phyloP scores from a whole-genome alignment of 78 protist species.

The Dictyostelium discoideum region DNA sequence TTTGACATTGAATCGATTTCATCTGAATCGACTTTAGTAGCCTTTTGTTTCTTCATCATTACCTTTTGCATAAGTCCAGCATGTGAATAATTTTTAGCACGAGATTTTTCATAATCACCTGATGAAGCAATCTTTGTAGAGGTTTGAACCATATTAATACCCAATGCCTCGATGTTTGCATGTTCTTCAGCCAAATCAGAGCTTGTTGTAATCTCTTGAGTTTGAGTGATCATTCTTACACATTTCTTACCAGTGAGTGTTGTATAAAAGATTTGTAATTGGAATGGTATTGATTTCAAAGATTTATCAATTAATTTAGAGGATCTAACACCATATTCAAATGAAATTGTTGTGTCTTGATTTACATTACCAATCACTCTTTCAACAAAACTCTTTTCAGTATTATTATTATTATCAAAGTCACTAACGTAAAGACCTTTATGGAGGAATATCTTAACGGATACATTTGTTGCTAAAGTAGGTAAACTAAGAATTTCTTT shows the following conservation, averaged over 20 bases:
- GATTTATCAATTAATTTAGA: not conserved
- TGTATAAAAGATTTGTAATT: conserved; percentile 78
- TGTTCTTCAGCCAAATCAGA: conserved; percentile 32
- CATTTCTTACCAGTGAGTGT: conserved; percentile 74
- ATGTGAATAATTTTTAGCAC: conserved; percentile 1
- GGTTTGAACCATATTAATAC: conserved; percentile 46
- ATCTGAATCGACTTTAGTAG: not conserved
- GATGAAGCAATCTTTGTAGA: not conserved
- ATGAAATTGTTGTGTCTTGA: conserved; percentile 48
- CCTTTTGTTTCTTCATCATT: not conserved
- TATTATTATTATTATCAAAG: not conserved
- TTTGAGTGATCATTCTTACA: conserved; percentile 78
- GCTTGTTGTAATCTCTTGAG: conserved; percentile 37
- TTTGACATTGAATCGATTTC: conserved; percentile 5
- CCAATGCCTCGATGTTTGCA: conserved; percentile 59
- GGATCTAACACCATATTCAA: conserved; percentile 50
- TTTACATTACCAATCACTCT: conserved; percentile 51
- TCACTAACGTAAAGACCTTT: conserved; percentile 41
- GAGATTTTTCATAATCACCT: conserved; percentile 54
- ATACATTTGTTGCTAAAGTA: conserved; percentile 70
- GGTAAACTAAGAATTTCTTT: conserved; percentile 47
- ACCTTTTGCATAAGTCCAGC: conserved; percentile 3
- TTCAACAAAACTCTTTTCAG: not conserved
- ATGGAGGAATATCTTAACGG: conserved; percentile 35
- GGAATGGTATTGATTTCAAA: conserved; percentile 65